Evolutionary conservation across 108 stramenopile genomes (phyloP).

Genomic region (Poteriospumella lacustris): DNA sequence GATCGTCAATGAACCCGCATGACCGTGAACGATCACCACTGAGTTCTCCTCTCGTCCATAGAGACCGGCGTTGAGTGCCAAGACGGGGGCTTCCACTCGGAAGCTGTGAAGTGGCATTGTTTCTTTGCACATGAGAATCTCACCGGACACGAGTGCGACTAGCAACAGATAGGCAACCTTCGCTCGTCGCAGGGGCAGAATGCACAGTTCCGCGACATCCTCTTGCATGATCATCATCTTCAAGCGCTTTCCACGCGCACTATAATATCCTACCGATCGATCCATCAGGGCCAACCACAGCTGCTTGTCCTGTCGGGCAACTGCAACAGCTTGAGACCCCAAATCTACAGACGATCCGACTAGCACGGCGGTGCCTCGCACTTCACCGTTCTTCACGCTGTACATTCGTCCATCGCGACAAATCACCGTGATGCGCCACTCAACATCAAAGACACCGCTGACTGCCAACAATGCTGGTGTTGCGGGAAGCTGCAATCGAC

Average conservation of each 20-base stretch:
- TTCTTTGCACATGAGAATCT: constrained; percentile 50
- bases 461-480: constrained; percentile 43
- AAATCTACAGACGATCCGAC: constrained; percentile 20
- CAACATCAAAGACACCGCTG: constrained; percentile 51
- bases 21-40: constrained; percentile 41
- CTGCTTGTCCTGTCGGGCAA: constrained; percentile 40
- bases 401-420: constrained; percentile 53
- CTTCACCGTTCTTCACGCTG: constrained; percentile 49
- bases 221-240: constrained; percentile 43
- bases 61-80: constrained; percentile 49
- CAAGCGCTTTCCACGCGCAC: constrained; percentile 42
- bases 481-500: constrained; percentile 30
- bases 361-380: constrained; percentile 17
- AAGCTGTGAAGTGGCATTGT: constrained; percentile 51
- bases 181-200: constrained; percentile 37
- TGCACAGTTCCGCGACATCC: constrained; percentile 35
- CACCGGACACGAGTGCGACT: constrained; percentile 51
- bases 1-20: constrained; percentile 47
- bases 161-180: constrained; percentile 35
- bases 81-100: constrained; percentile 32
- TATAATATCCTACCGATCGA: constrained; percentile 40
- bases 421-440: constrained; percentile 53
- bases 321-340: constrained; percentile 44
- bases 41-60: constrained; percentile 53
- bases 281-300: constrained; percentile 55